phyloP scores from a whole-genome alignment of 192 early-diverging fungal species.

The Coemansia guatemalensis region DNA sequence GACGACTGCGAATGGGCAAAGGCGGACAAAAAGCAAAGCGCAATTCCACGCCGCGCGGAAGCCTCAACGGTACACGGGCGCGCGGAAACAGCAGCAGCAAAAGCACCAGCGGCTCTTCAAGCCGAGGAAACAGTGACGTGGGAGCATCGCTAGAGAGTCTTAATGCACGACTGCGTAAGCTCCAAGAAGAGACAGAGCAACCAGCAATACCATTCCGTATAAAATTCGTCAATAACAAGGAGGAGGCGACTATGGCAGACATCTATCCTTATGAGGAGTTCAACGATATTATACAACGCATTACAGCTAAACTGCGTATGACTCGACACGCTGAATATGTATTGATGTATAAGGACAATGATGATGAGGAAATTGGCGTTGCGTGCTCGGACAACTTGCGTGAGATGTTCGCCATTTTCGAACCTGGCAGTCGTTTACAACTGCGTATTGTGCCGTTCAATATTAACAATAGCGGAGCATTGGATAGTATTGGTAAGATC shows the following conservation, averaged over 20 bases:
- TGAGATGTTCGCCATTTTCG: conserved; percentile 49
- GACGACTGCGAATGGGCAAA: conserved; percentile 16
- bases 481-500: conserved; percentile 37
- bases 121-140: conserved; percentile 4
- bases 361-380: conserved; percentile 51
- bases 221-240: conserved; percentile 44
- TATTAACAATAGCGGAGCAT: conserved; percentile 40
- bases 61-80: conserved; percentile 16
- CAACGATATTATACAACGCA: conserved; percentile 31
- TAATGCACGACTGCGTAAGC: conserved; percentile 23
- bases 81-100: conserved; percentile 5
- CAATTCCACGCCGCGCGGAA: conserved; percentile 35
- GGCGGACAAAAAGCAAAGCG: conserved; percentile 39
- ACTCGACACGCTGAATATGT: conserved; percentile 25
- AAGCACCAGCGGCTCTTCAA: conserved; percentile 8
- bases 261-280: conserved; percentile 39
- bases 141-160: conserved; percentile 20
- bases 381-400: conserved; percentile 47
- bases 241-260: conserved; percentile 44
- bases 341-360: conserved; percentile 46
- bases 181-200: conserved; percentile 17
- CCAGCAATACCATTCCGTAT: conserved; percentile 28
- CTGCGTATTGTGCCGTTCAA: conserved; percentile 44
- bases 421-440: conserved; percentile 42
- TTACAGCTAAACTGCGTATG: conserved; percentile 48